Conservation (phyloP, 2,329 filamentous ascomycete species). For the Immersiporthe knoxdaviesiana region DNA sequence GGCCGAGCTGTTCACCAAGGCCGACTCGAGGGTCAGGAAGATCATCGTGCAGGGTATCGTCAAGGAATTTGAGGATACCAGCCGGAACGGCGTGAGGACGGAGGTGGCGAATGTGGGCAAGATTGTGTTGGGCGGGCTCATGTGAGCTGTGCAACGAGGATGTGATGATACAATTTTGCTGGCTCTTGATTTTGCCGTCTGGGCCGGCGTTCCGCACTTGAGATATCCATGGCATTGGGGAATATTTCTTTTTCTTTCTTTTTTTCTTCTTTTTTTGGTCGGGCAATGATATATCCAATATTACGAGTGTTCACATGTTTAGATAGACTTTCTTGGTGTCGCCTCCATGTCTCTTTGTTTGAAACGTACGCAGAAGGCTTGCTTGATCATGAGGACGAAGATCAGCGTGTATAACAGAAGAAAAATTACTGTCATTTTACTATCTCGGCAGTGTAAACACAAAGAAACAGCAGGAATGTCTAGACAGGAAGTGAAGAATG, state of each 20-base stretch:
- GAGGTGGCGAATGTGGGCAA: constrained; percentile 87
- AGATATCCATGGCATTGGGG: constrained; percentile 25
- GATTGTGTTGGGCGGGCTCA: constrained; percentile 84
- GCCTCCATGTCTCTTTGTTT: background rate
- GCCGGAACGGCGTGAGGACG: constrained; percentile 72
- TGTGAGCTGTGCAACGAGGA: constrained; percentile 50
- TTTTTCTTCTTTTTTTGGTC: background rate
- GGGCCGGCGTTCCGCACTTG: constrained; percentile 20
- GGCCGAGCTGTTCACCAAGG: constrained; percentile 87
- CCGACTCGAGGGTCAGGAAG: constrained; percentile 83
- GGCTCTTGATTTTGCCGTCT: constrained; percentile 18
- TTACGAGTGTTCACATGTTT: background rate
- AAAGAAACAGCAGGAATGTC: background rate
- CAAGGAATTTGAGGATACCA: constrained; percentile 90
- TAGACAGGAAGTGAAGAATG: background rate
- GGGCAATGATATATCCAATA: background rate
- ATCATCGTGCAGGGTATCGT: constrained; percentile 85
- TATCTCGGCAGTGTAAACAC: constrained; percentile 1
- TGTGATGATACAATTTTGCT: constrained; percentile 28
- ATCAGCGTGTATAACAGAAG: background rate
- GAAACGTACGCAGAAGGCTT: background rate
- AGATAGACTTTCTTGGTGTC: background rate
- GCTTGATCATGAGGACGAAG: background rate
- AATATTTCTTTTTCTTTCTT: background rate
- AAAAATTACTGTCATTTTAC: background rate